A percentile compares a stretch with the other conserved stretches of the same genome.
These are phyloP conservation scores for Euphorbia tirucalli DNA, from an alignment of 345 rosid species.

Conservation along the genomic window DNA sequence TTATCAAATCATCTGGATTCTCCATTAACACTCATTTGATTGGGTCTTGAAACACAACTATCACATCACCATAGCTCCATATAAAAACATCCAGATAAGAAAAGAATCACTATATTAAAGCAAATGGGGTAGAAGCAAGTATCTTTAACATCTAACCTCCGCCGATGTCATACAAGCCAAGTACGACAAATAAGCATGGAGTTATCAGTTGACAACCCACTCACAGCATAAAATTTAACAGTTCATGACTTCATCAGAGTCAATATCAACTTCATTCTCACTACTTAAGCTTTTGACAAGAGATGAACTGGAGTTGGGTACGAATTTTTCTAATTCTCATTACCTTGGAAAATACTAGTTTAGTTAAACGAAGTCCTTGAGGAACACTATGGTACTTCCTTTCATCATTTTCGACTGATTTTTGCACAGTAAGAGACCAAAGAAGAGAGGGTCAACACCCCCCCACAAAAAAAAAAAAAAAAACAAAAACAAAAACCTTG, in stretches of 20 bases:
- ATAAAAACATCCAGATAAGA: neutral
- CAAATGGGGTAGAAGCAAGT: no score
- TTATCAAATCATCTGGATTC: neutral
- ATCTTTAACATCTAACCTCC: no score
- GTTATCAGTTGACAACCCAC: no score
- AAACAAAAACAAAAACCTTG: no score
- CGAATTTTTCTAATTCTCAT: neutral
- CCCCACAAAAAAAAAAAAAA: neutral
- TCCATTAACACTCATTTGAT: neutral
- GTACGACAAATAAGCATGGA: no score
- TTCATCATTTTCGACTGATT: no score
- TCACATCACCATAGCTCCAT: neutral
- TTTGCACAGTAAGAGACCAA: no score
- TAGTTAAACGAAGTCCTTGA: no score
- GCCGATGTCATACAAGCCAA: no score
- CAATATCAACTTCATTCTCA: conserved; percentile 4
- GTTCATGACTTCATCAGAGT: neutral
- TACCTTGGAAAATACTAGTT: neutral
- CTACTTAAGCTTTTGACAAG: neutral
- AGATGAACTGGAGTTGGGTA: neutral
- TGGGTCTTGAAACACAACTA: neutral
- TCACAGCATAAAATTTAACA: neutral
- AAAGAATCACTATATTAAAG: neutral
- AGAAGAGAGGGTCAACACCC: no score
- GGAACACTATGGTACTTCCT: no score